Base-by-base conservation (phyloP, 768 basidiomycete genomes). In the Tulasnella sp. region DNA sequence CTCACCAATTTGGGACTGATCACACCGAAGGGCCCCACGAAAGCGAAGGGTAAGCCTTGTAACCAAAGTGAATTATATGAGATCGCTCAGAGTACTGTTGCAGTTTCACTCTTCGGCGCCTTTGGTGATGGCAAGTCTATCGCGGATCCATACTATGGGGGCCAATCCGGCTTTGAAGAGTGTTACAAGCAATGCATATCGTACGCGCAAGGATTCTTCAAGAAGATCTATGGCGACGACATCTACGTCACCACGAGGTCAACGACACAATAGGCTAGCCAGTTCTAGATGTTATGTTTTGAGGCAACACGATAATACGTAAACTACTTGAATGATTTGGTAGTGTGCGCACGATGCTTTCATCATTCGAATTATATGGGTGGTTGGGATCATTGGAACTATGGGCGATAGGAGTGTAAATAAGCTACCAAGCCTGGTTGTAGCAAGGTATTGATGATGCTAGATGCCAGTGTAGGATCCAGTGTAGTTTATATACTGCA, bases 41-140 rank as follows among this genome's bases (percentile, higher is more conserved):
- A 49, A 47, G 61, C 61, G 19, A 50, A 38, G 41, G 42, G 61
- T 51, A 43, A 19, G 58, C 44, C 19, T 23, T 48, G 5, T 48
- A 5, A 23, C 47, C 19, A 24, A 23, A 51, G n/a, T 17, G 19
- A 45, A 7, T 60, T 27, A 17, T 19, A n/a, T n/a, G n/a, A 34
- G 34, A 26, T 60, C n/a, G n/a, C n/a, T n/a, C n/a, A n/a, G n/a
- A n/a, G 7, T 10, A 21, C n/a, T 15, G 15, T 15, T 38, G n/a
- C 27, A 63, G 62, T 63, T 10, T 50, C 61, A 11, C 49, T 62
- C 17, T 63, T 63, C 21, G 61, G 62, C 23, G 63, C 61, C 7
- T 63, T 53, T 44, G 62, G 60, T n/a, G 62, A 63, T 38, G 60
- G 43, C 34, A 63, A 62, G 26, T 24, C 61, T 4, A 63, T 63